phyloP scores from a whole-genome alignment of 1,284 basidiomycete species.

The Bondarzewia mesenterica region DNA sequence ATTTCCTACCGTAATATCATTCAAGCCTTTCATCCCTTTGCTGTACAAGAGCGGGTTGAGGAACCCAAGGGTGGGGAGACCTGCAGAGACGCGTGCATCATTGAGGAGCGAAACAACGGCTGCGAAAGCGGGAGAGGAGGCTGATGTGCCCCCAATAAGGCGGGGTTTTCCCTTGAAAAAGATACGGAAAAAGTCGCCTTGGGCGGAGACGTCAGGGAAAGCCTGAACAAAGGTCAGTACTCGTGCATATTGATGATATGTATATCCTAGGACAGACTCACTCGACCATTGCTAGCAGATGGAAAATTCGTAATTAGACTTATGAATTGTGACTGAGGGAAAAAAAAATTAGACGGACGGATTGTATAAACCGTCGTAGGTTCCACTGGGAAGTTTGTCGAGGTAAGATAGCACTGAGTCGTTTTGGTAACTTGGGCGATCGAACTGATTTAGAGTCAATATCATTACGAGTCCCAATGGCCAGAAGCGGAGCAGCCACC shows the following conservation, averaged over 20 bases:
- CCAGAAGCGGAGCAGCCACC: constrained; percentile 12
- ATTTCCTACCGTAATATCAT: constrained; percentile 44
- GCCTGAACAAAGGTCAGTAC: constrained; percentile 27
- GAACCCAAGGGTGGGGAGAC: constrained; percentile 44
- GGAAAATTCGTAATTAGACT: background rate
- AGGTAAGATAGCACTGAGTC: constrained; percentile 35
- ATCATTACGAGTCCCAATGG: background rate
- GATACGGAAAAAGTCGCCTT: constrained; percentile 36
- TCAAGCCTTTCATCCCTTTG: constrained; percentile 30
- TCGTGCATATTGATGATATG: too few relatives aligned
- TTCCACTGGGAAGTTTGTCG: constrained; percentile 33
- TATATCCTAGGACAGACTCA: background rate
- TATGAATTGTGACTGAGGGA: background rate
- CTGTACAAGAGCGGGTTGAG: constrained; percentile 53
- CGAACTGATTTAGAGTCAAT: constrained; percentile 30
- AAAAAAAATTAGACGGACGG: constrained; percentile 26
- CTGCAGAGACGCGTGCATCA: constrained; percentile 40
- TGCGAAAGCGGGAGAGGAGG: constrained; percentile 47
- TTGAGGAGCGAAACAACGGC: constrained; percentile 53
- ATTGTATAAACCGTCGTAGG: constrained; percentile 52
- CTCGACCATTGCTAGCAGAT: constrained; percentile 2
- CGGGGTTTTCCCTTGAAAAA: constrained; percentile 24
- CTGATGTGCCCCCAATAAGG: constrained; percentile 46
- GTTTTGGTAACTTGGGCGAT: constrained; percentile 48
- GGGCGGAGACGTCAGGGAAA: constrained; percentile 57